A percentile compares a stretch with the other conserved stretches of the same genome.
Conservation (phyloP, 208 protist genomes). For the Leishmania aethiopica region DNA sequence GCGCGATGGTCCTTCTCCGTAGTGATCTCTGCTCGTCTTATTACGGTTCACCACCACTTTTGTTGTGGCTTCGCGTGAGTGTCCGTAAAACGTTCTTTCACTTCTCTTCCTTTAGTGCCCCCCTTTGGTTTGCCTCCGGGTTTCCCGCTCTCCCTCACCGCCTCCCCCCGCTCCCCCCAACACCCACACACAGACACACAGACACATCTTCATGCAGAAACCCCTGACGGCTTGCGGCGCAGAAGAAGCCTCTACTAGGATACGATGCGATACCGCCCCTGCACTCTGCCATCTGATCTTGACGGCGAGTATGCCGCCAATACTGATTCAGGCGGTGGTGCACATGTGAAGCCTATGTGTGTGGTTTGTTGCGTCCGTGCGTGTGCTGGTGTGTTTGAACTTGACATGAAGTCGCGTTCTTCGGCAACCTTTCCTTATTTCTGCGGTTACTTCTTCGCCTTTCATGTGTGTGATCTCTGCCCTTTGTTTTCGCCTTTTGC, state of each 20-base stretch:
- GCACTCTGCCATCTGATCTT: too few relatives aligned
- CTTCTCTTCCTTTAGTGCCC: neutral
- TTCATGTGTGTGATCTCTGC: neutral
- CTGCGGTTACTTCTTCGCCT: neutral
- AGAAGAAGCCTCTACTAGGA: neutral
- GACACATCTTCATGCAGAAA: neutral
- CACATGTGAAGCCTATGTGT: neutral
- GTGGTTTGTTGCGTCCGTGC: too few relatives aligned
- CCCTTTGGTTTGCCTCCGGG: neutral
- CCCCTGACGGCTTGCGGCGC: neutral
- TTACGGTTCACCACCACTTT: neutral
- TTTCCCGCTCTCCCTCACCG: neutral
- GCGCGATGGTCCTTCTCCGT: neutral
- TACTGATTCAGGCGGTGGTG: neutral
- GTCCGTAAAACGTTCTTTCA: neutral
- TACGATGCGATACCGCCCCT: neutral
- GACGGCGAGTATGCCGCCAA: neutral
- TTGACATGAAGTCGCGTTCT: neutral
- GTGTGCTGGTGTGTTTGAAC: neutral
- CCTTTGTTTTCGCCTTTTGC: neutral
- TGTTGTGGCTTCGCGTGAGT: neutral
- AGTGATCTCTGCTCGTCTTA: neutral
- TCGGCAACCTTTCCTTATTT: neutral
- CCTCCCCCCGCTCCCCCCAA: neutral
- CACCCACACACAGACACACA: neutral